phyloP scores from a whole-genome alignment of 2,329 filamentous ascomycete species.

The Emydomyces testavorans region DNA sequence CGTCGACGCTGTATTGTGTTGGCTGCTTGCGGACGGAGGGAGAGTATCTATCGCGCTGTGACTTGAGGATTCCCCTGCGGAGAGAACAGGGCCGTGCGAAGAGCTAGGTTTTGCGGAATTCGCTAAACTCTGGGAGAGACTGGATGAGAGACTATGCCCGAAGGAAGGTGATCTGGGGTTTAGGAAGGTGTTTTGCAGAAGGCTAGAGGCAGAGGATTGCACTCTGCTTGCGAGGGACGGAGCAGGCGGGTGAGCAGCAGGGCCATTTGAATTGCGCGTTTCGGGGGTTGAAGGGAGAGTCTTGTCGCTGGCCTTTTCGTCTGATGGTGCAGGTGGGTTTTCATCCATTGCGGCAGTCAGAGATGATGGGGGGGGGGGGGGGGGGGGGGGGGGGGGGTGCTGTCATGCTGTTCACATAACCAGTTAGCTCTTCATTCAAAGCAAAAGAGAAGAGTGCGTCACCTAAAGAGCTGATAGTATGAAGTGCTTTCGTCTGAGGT shows the following conservation, averaged over 20 bases:
- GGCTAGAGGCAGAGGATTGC: slow-evolving; percentile 16
- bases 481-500: too few relatives aligned
- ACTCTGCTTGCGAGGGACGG: slow-evolving; percentile 14
- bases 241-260: background rate
- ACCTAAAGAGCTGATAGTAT: too few relatives aligned
- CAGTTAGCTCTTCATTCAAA: too few relatives aligned
- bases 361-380: too few relatives aligned
- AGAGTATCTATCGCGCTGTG: slow-evolving; percentile 2
- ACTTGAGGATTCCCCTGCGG: background rate
- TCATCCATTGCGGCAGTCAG: background rate
- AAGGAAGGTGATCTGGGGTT: slow-evolving; percentile 8
- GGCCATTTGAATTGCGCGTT: slow-evolving; percentile 1
- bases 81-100: background rate
- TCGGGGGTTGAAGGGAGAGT: slow-evolving; percentile 4
- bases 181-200: slow-evolving; percentile 14
- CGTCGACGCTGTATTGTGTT: slow-evolving; percentile 7
- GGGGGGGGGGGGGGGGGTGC: background rate
- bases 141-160: slow-evolving; percentile 9
- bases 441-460: too few relatives aligned
- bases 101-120: slow-evolving; percentile 6
- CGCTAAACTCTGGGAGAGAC: slow-evolving; percentile 5
- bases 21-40: background rate
- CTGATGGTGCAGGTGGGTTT: background rate
- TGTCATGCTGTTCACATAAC: too few relatives aligned
- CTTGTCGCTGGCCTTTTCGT: background rate